Conservation (phyloP, 2,329 filamentous ascomycete species). For the Ploettnerulaceae sp. region DNA sequence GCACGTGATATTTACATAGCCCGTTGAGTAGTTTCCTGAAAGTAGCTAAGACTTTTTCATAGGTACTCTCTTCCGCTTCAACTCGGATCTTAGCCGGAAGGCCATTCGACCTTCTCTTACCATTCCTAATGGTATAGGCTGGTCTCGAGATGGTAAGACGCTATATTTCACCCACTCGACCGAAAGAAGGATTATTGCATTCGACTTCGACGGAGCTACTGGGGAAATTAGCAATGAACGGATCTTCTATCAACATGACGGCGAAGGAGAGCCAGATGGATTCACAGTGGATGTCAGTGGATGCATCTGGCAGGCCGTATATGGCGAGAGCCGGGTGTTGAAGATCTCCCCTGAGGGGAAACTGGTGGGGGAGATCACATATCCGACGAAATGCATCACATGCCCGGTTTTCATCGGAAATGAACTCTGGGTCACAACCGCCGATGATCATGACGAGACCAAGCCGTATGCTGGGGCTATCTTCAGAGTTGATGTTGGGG, state of each 20-base stretch:
- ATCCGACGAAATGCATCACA: constrained; percentile 76
- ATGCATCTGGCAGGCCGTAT: constrained; percentile 86
- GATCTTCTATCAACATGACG: constrained; percentile 63
- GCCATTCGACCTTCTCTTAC: constrained; percentile 59
- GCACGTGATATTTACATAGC: not conserved
- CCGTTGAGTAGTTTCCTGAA: not conserved
- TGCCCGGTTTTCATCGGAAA: constrained; percentile 76
- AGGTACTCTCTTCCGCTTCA: constrained; percentile 72
- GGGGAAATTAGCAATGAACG: constrained; percentile 64
- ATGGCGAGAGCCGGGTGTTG: constrained; percentile 70
- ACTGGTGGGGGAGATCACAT: constrained; percentile 66
- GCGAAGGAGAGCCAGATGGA: constrained; percentile 70
- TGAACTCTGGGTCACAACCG: constrained; percentile 74
- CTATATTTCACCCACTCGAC: constrained; percentile 76
- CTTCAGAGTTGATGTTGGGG: constrained; percentile 73
- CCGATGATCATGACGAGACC: constrained; percentile 57
- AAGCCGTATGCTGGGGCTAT: constrained; percentile 63
- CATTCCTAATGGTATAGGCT: constrained; percentile 82
- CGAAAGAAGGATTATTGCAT: constrained; percentile 63
- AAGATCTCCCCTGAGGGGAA: constrained; percentile 62
- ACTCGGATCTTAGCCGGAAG: constrained; percentile 54
- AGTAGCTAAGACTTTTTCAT: constrained; percentile 4
- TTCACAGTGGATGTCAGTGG: constrained; percentile 80
- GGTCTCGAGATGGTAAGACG: constrained; percentile 66
- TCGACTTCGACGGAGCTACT: constrained; percentile 63